Evolutionary conservation across 768 basidiomycete species (phyloP).

Genomic region (Hericium alpestre): DNA sequence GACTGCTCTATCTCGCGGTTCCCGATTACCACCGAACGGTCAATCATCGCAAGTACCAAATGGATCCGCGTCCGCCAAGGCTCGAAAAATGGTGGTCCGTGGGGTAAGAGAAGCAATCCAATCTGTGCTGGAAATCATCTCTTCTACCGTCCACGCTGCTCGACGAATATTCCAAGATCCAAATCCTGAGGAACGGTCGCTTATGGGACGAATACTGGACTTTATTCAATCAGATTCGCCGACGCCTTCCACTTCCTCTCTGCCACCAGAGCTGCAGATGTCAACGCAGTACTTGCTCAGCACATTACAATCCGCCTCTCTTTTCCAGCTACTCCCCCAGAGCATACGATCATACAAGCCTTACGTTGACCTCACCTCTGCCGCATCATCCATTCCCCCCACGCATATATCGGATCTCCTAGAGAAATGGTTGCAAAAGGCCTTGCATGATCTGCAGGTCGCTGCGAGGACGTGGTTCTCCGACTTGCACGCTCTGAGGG

Average conservation of each 20-base stretch:
- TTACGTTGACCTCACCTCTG: constrained; percentile 63
- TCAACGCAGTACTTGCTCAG: constrained; percentile 60
- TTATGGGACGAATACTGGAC: constrained; percentile 48
- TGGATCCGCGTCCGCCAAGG: constrained; percentile 7
- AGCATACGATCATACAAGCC: constrained; percentile 73
- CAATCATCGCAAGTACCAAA: constrained; percentile 3
- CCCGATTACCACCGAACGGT: constrained; percentile 1
- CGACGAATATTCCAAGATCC: constrained; percentile 45
- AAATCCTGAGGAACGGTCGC: constrained; percentile 24
- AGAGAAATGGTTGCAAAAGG: constrained; percentile 53
- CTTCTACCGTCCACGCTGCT: constrained; percentile 45
- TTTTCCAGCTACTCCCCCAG: constrained; percentile 66
- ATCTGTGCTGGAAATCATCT: constrained; percentile 42
- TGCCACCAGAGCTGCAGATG: constrained; percentile 46
- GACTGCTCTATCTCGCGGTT: constrained; percentile 18
- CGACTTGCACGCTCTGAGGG: constrained; percentile 46
- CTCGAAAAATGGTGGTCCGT: constrained; percentile 29
- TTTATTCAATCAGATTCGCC: constrained; percentile 46
- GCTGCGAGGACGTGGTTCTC: constrained; percentile 48
- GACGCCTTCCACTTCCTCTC: constrained; percentile 10
- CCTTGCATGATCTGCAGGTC: constrained; percentile 32
- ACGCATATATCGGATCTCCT: constrained; percentile 36
- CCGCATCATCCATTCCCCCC: constrained; percentile 40
- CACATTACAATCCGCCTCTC: constrained; percentile 72
- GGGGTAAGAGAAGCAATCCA: constrained; percentile 47